Conservation (phyloP, 805 yeast genomes). For the Torulaspora maleeae region DNA sequence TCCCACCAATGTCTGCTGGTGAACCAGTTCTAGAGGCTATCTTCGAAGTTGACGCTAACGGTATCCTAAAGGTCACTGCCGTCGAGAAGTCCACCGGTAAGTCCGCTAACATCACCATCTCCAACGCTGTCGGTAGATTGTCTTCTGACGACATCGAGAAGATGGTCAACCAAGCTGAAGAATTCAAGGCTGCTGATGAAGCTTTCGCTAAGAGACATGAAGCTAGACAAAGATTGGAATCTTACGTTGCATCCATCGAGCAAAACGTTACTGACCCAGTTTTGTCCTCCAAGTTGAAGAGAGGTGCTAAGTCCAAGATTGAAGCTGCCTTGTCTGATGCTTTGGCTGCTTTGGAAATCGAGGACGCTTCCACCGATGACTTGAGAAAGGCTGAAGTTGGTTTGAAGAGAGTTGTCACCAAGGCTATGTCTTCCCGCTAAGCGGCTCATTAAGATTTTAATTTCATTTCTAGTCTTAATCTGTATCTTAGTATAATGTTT, state of each 20-base stretch:
- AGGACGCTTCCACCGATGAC: slow-evolving; percentile 95
- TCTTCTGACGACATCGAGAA: slow-evolving; percentile 94
- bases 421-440: slow-evolving; percentile 98
- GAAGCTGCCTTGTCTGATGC: slow-evolving; percentile 98
- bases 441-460: slow-evolving; percentile 24
- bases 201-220: slow-evolving; percentile 99
- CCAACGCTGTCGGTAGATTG: slow-evolving; percentile 98
- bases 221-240: slow-evolving; percentile 98
- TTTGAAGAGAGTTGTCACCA: slow-evolving; percentile 98
- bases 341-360: slow-evolving; percentile 93
- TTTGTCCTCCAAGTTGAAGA: slow-evolving; percentile 95
- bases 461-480: slow-evolving; percentile 16
- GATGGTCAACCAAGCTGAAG: slow-evolving; percentile 98
- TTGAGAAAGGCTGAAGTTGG: slow-evolving; percentile 98
- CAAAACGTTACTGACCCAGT: slow-evolving; percentile 97
- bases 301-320: slow-evolving; percentile 93
- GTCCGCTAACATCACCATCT: slow-evolving; percentile 96
- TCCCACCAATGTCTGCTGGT: slow-evolving; percentile 98
- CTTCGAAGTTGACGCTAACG: slow-evolving; percentile 98
- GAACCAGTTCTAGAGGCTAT: slow-evolving; percentile 99
- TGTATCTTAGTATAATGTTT: slow-evolving; percentile 22
- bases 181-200: slow-evolving; percentile 97
- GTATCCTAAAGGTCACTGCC: slow-evolving; percentile 98
- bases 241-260: slow-evolving; percentile 95
- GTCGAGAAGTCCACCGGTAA: slow-evolving; percentile 98